Conservation (phyloP, 805 yeast genomes). For the Wickerhamiella cacticola region DNA sequence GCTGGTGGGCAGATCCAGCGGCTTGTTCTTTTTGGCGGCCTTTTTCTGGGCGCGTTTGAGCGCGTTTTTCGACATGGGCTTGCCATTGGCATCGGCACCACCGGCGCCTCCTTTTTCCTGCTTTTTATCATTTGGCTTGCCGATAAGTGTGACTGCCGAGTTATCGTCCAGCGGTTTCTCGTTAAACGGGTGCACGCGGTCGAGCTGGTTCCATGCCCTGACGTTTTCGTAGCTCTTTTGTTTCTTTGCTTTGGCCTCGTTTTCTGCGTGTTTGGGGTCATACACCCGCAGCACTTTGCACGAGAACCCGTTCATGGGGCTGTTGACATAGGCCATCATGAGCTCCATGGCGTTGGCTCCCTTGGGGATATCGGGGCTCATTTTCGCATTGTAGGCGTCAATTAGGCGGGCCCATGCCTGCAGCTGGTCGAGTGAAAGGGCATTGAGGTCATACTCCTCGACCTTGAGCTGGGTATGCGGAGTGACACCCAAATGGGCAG, state of each 20-base stretch:
- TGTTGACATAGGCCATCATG: slow-evolving; percentile 25
- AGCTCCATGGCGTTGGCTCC: slow-evolving; percentile 29
- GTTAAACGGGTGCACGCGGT: slow-evolving; percentile 21
- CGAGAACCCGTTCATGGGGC: slow-evolving; percentile 23
- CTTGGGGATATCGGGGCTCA: slow-evolving; percentile 26
- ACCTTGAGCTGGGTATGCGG: slow-evolving; percentile 26
- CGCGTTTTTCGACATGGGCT: slow-evolving; percentile 25
- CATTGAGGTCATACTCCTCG: slow-evolving; percentile 25
- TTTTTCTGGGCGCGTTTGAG: slow-evolving; percentile 26
- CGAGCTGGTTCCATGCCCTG: slow-evolving; percentile 28
- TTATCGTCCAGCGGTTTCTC: not conserved
- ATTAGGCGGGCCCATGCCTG: slow-evolving; percentile 27
- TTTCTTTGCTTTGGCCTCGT: not conserved
- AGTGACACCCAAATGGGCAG: slow-evolving; percentile 18
- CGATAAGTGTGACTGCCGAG: not conserved
- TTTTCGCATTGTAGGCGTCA: slow-evolving; percentile 23
- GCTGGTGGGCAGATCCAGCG: slow-evolving; percentile 12
- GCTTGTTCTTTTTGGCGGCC: slow-evolving; percentile 18
- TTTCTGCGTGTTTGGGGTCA: slow-evolving; percentile 13
- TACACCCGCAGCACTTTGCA: slow-evolving; percentile 28
- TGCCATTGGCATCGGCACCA: not conserved
- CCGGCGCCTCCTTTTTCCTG: not conserved
- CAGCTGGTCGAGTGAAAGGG: slow-evolving; percentile 22
- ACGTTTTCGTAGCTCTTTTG: slow-evolving; percentile 23
- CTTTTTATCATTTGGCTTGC: not conserved